Base-by-base conservation (phyloP, 2,329 filamentous ascomycete species). In the Fusarium aywerte region DNA sequence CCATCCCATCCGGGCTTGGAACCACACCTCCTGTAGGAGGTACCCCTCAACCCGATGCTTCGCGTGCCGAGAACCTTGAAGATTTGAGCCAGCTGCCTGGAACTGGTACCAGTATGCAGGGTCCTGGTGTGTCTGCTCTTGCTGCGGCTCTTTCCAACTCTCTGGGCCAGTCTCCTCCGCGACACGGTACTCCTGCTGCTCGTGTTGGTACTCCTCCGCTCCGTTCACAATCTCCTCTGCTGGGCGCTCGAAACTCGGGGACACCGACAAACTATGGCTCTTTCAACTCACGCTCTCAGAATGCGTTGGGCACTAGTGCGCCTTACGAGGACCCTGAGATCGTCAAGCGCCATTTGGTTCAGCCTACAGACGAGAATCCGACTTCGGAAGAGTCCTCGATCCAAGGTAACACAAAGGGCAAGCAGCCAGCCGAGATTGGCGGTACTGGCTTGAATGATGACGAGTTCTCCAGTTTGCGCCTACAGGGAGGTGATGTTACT, bases 401-500 rank as follows among this genome's bases (percentile, higher is more conserved):
- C 64, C 75, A 80, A 39, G 83, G 84, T 42, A 76, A 76, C 21
- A 70, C 73, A 47, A 88, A 88, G 71, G 86, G 86, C 23, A 88
- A 88, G 74, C 84, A 86, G 65, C 76, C 80, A 3, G 82, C 77
- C 23, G 79, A 81, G 21, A 69, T 72, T 39, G 76, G 76, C 9
- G 65, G 75, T 35, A 67, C 73, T 1, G 79, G 79, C n/a, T 74
- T 73, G 71, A 85, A 88, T 63, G 88, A 90, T 7, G 92, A 96
- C 60, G 92, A 97, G 74, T 99, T 99, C 77, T 97, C 94, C 29
- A 98, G 96, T 79, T 80, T 99, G 76, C 90, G 90, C 75, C 82
- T 99, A 44, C 96, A 98, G 76, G 96, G 96, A 62, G 96, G 96
- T 67, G 96, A 99, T 76, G 91, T 97, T 58, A 97, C 95, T 23